phyloP scores from a whole-genome alignment of 2,329 filamentous ascomycete species.

The Diaporthe sp. region DNA sequence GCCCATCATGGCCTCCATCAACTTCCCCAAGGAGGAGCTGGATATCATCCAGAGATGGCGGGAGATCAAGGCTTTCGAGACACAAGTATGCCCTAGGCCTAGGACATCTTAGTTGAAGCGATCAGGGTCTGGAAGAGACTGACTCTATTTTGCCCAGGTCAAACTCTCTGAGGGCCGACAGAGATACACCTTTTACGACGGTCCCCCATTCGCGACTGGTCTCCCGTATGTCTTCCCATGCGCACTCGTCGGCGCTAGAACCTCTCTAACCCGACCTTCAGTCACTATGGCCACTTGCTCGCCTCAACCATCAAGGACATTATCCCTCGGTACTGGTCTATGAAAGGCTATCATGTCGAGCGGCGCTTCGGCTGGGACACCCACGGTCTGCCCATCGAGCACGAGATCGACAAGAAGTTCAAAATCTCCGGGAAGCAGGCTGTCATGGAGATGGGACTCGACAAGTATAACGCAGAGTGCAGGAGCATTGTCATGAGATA shows the following conservation, averaged over 20 bases:
- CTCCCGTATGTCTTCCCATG: slow-evolving; percentile 53
- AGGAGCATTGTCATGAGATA: slow-evolving; percentile 94
- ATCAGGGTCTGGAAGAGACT: not conserved
- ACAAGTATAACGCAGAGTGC: slow-evolving; percentile 92
- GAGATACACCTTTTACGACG: slow-evolving; percentile 96
- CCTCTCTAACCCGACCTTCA: slow-evolving; percentile 18
- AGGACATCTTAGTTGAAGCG: not conserved
- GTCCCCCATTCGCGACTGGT: slow-evolving; percentile 82
- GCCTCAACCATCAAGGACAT: slow-evolving; percentile 98
- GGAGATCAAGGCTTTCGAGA: slow-evolving; percentile 91
- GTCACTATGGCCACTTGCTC: slow-evolving; percentile 78
- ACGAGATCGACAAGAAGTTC: slow-evolving; percentile 97
- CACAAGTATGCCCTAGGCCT: slow-evolving; percentile 69
- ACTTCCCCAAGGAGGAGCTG: slow-evolving; percentile 94
- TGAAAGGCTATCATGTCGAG: slow-evolving; percentile 95
- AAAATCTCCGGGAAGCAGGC: slow-evolving; percentile 85
- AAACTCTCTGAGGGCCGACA: slow-evolving; percentile 86
- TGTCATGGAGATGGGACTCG: slow-evolving; percentile 87
- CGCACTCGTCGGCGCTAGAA: not conserved
- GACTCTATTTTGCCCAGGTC: slow-evolving; percentile 55
- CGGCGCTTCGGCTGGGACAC: slow-evolving; percentile 95
- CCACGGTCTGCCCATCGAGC: slow-evolving; percentile 93
- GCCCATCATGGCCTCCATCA: slow-evolving; percentile 77
- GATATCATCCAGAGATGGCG: slow-evolving; percentile 87
- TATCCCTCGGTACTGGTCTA: slow-evolving; percentile 95